phyloP scores from a whole-genome alignment of 2,329 filamentous ascomycete genomes.

The Ceratocystis albifundus region DNA sequence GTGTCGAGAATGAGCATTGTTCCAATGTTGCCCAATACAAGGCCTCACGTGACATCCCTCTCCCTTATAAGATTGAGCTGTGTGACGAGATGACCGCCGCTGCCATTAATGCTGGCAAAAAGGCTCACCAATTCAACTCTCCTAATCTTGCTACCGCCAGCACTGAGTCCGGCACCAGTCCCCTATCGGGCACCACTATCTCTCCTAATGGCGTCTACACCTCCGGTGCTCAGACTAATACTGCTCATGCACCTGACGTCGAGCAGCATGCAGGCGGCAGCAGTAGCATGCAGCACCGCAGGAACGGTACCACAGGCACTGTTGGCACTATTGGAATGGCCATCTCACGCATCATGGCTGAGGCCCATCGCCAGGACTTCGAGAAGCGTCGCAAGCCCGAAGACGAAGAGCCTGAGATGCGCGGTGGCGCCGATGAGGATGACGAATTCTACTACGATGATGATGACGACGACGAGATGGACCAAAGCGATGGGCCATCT shows the following conservation, averaged over 20 bases:
- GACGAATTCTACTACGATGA: constrained; percentile 25
- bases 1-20: constrained; percentile 96
- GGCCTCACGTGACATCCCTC: constrained; percentile 72
- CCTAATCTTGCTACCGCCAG: constrained; percentile 1
- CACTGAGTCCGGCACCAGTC: background rate
- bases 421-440: constrained; percentile 26
- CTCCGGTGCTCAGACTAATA: background rate
- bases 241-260: constrained; percentile 1
- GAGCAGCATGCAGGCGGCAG: constrained; percentile 25
- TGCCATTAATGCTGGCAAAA: background rate
- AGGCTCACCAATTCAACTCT: background rate
- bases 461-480: constrained; percentile 28
- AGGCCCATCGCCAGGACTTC: constrained; percentile 85
- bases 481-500: constrained; percentile 7
- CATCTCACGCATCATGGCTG: constrained; percentile 57
- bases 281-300: constrained; percentile 21
- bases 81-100: constrained; percentile 21
- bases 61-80: constrained; percentile 61
- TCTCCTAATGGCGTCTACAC: background rate
- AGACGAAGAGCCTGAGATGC: constrained; percentile 22
- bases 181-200: background rate
- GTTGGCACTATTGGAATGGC: constrained; percentile 28
- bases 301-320: constrained; percentile 25
- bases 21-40: constrained; percentile 84
- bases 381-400: constrained; percentile 54